A percentile compares a stretch with the other conserved stretches of the same genome.
These are phyloP conservation scores for Wickerhamomyces alni DNA, from an alignment of 805 yeast genomes.

Conservation along the genomic window DNA sequence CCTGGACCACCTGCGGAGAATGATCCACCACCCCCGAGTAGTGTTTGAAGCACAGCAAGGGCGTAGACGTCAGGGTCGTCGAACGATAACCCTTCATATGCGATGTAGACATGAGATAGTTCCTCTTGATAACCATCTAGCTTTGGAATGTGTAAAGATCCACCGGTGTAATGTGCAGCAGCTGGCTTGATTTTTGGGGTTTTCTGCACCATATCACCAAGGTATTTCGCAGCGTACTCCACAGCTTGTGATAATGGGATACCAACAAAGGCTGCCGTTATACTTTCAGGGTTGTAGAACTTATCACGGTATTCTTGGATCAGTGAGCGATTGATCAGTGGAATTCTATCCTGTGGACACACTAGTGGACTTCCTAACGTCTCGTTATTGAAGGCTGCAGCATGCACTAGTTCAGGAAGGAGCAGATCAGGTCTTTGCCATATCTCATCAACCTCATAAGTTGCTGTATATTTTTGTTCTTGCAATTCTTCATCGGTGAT, in stretches of 20 bases:
- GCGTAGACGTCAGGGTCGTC: slow-evolving; percentile 85
- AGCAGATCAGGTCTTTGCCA: slow-evolving; percentile 78
- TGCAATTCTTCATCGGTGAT: slow-evolving; percentile 63
- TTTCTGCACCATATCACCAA: slow-evolving; percentile 53
- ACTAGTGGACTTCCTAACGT: slow-evolving; percentile 84
- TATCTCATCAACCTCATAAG: slow-evolving; percentile 79
- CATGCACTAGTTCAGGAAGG: slow-evolving; percentile 86
- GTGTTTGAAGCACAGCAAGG: slow-evolving; percentile 80
- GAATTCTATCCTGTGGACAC: slow-evolving; percentile 68
- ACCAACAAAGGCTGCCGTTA: slow-evolving; percentile 86
- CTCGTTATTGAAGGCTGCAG: slow-evolving; percentile 64
- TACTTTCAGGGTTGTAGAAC: slow-evolving; percentile 72
- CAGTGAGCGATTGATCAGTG: slow-evolving; percentile 44
- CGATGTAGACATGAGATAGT: slow-evolving; percentile 78
- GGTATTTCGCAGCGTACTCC: slow-evolving; percentile 50
- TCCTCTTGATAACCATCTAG: slow-evolving; percentile 69
- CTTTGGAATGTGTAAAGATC: slow-evolving; percentile 48
- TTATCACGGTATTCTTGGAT: slow-evolving; percentile 54
- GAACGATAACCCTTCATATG: slow-evolving; percentile 82
- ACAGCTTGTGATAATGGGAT: slow-evolving; percentile 66
- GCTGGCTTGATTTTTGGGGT: slow-evolving; percentile 24
- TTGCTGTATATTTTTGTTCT: slow-evolving; percentile 68
- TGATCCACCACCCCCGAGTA: slow-evolving; percentile 95
- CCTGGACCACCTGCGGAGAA: slow-evolving; percentile 99
- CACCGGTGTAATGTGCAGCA: slow-evolving; percentile 52